phyloP scores from a whole-genome alignment of 257 asterid species.

The Solanum commersonii region DNA sequence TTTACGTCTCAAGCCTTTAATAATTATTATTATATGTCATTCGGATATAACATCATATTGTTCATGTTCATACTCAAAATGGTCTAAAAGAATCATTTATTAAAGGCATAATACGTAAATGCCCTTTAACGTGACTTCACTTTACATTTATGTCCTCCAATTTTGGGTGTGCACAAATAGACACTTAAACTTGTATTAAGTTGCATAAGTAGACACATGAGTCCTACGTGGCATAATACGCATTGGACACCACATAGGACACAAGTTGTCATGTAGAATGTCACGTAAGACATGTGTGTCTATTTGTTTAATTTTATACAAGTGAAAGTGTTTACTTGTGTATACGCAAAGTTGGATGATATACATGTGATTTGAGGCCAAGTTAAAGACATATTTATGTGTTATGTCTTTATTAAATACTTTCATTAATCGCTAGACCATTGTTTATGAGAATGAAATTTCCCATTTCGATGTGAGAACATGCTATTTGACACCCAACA shows the following conservation, averaged over 20 bases:
- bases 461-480: not conserved
- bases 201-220: not conserved
- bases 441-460: not conserved
- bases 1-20: not conserved
- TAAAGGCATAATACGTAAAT: not conserved
- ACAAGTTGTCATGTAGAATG: not conserved
- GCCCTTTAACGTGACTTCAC: not conserved
- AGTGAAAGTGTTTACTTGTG: too few species aligned
- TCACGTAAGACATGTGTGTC: not conserved
- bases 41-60: not conserved
- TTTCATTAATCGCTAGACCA: not conserved
- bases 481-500: not conserved
- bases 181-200: too few species aligned
- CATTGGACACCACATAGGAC: not conserved
- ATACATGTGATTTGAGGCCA: not conserved
- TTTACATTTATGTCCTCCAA: too few species aligned
- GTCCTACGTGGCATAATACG: too few species aligned
- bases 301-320: too few species aligned
- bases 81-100: too few species aligned
- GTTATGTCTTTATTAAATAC: not conserved
- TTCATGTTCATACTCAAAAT: too few species aligned
- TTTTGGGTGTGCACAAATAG: not conserved
- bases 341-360: accelerated
- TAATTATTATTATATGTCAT: not conserved
- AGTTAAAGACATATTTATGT: not conserved